Base-by-base conservation (phyloP, 768 basidiomycete genomes). In the Dacryopinax spathularia region DNA sequence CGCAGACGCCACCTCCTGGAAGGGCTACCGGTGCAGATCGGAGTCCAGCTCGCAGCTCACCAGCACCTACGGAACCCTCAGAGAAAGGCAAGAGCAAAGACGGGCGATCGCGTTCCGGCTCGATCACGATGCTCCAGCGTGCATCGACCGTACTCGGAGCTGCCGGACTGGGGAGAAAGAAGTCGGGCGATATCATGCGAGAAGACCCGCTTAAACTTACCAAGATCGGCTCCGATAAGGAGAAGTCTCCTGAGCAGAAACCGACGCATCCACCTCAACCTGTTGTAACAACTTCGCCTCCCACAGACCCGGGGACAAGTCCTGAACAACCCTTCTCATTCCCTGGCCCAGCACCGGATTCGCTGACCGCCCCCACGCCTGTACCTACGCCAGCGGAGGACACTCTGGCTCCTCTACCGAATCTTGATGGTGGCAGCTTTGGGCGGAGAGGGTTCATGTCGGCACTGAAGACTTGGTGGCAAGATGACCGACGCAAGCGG, bases 71-170 rank as follows among this genome's bases (percentile, higher is more conserved):
- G 63, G 85, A 79, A 69, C 83, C 82, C 61, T 81, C 79, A 69
- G 83, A 83, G 62, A 79, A 78, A 65, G 67, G 71, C 60, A 4
- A 36, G 48, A 48, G 59, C 66, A 27, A 63, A 62, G 61, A 63
- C 62, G n/a, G 66, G 62, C 61, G 70, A 41, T 75, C 78, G 33
- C 80, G 94, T 16, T 85, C 91, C 1, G 89, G 91, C 5, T 95
- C 93, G 64, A 89, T 98, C 61, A 93, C 87, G 69, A 96, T 98
- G 73, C 89, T 98, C 82, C 94, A 97, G 69, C 84, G 93, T 27
- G 93, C 91, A 0, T 94, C 92, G 1, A 95, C 91, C 0, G 91
- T 88, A 1, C 79, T 92, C 27, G 89, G 91, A 72, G 63, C 61
- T 0, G 91, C 89, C 10, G 68, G 34, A 88, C 87, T 13, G 88